Evolutionary conservation across 345 rosid genomes (phyloP), one percentile per base, ranked within the genome.

Genomic region (Arabidopsis suecica): DNA sequence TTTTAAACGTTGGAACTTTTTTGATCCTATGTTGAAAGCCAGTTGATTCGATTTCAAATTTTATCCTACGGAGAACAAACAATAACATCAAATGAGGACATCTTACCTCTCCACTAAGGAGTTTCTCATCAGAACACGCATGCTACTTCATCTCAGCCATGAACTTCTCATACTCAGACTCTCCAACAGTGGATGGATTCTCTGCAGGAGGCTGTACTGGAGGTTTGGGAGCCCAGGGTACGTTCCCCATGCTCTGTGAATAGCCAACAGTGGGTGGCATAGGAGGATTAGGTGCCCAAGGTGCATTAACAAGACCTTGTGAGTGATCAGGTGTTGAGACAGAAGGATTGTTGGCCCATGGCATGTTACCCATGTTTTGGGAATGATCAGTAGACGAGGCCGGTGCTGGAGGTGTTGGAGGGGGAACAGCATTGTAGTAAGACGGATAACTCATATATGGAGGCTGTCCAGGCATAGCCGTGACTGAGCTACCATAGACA

Each of bases 111-210:
- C 61, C 40, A 51, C 61, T 42, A 51, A 49, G 66, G 69, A 70
- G 68, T 36, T 72, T 54, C 9, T 53, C 42, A 18, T 9, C 36
- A 72, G 77, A 61, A 36, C 68, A 50, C 62, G 41, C 51, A 58
- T 50, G 42, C 86, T 88, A 96, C 78, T 96, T 93, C 96, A 91
- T 90, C 89, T 96, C 98, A 30, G 97, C 88, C 98, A 96, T 91
- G 79, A 96, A 91, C 85, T 93, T 96, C 79, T 93, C 95, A 76
- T 92, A 95, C 82, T 91, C 97, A 16, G 91, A 83, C 80, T 96
- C 98, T 33, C 88, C 85, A 79, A 88, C 93, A 83, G 81, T 80
- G 14, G 83, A 45, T 61, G 84, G 10, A 75, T 86, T 89, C 69
- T 85, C 97, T 49, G 82, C 80, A 81, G 87, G 69, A 3, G 89